phyloP scores from a whole-genome alignment of 2,329 filamentous ascomycete species.

The Colletotrichum ledebouriae region DNA sequence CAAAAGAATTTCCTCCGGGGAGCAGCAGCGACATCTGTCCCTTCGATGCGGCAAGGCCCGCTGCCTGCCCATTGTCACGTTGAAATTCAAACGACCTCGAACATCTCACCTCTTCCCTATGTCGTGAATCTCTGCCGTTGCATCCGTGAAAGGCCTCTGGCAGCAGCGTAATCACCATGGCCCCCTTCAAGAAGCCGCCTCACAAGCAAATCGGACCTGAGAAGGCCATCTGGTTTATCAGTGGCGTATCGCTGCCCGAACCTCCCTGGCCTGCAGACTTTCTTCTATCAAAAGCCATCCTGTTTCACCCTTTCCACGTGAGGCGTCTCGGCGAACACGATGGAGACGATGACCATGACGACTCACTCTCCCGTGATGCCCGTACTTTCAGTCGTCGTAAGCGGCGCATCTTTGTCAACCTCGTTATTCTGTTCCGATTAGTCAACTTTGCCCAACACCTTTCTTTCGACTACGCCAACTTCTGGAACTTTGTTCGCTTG shows the following conservation, averaged over 20 bases:
- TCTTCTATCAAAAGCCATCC: conserved; percentile 1
- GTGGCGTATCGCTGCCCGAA: conserved; percentile 17
- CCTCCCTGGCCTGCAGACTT: conserved; percentile 10
- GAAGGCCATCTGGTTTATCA: conserved; percentile 9
- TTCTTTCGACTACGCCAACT: conserved; percentile 18
- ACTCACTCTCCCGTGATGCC: neutral
- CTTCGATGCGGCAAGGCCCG: no score
- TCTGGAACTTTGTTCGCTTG: conserved; percentile 19
- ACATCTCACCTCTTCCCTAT: no score
- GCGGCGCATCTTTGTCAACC: conserved; percentile 22
- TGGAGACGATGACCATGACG: neutral
- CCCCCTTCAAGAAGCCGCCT: neutral
- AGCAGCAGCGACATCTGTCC: no score
- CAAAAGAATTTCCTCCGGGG: no score
- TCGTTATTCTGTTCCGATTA: conserved; percentile 34
- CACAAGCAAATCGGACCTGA: neutral
- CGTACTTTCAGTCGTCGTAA: conserved; percentile 8
- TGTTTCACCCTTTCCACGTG: conserved; percentile 9
- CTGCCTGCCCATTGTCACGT: no score
- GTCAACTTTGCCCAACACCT: conserved; percentile 19
- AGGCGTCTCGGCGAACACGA: conserved; percentile 1
- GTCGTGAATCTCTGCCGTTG: no score
- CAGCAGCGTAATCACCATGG: neutral
- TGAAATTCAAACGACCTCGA: no score
- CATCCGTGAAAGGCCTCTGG: neutral